Conservation (phyloP, 2,329 filamentous ascomycete genomes). For the Alternaria alternata region DNA sequence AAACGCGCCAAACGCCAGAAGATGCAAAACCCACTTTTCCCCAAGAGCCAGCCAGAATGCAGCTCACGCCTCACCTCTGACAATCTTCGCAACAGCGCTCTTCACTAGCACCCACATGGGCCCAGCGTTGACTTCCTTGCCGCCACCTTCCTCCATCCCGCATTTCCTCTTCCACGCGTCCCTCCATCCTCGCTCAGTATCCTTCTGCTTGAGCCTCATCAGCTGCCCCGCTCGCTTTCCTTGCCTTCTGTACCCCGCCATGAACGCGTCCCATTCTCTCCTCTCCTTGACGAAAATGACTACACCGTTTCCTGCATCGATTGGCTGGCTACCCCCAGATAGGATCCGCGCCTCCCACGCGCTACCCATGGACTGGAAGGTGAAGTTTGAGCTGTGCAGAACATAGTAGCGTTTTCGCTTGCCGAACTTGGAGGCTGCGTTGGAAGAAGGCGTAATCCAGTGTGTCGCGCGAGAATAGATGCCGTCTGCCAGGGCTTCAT, state of each 20-base stretch:
- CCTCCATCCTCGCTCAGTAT: constrained; percentile 32
- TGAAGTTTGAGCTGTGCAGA: constrained; percentile 29
- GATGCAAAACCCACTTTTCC: neutral
- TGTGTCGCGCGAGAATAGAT: constrained; percentile 33
- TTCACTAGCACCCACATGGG: constrained; percentile 41
- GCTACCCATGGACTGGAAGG: constrained; percentile 26
- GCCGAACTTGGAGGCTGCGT: constrained; percentile 24
- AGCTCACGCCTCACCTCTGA: constrained; percentile 33
- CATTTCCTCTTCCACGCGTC: constrained; percentile 37
- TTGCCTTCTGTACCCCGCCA: constrained; percentile 33
- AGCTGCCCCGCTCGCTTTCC: constrained; percentile 33
- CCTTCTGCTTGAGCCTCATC: constrained; percentile 30
- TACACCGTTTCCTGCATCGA: constrained; percentile 38
- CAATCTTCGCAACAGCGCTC: constrained; percentile 33
- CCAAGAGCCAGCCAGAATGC: neutral
- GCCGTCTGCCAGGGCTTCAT: constrained; percentile 33
- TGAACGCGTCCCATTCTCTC: constrained; percentile 33
- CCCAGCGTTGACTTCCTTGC: constrained; percentile 34
- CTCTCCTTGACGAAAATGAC: constrained; percentile 36
- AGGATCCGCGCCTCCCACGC: constrained; percentile 37
- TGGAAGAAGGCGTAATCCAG: constrained; percentile 34
- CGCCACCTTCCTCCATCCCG: constrained; percentile 28
- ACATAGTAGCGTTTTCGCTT: constrained; percentile 37
- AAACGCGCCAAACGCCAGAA: constrained; percentile 8
- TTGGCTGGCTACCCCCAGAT: constrained; percentile 26